Conservation (phyloP, 768 basidiomycete species). For the Coprinopsis cinerea region DNA sequence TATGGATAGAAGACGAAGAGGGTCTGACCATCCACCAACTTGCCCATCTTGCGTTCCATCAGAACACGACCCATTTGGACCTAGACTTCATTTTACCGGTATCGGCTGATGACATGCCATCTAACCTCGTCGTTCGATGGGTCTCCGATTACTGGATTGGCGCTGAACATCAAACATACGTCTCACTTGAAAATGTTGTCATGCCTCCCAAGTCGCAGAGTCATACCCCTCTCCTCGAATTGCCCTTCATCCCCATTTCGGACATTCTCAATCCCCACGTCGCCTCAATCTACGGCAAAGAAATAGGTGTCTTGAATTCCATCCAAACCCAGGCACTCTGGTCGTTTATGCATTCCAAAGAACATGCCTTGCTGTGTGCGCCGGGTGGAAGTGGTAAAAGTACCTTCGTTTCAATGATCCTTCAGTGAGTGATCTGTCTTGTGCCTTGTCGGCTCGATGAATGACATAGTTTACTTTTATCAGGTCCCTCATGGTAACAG, state of each 20-base stretch:
- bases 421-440: conserved; percentile 51
- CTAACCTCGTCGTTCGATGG: conserved; percentile 67
- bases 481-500: conserved; percentile 51
- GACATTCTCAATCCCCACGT: conserved; percentile 43
- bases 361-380: conserved; percentile 68
- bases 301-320: conserved; percentile 61
- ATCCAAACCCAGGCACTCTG: conserved; percentile 91
- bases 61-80: conserved; percentile 51
- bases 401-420: conserved; percentile 57
- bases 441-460: neutral
- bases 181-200: conserved; percentile 60
- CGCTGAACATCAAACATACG: conserved; percentile 66
- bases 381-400: conserved; percentile 84
- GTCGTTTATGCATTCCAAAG: conserved; percentile 61
- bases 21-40: conserved; percentile 81
- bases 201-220: conserved; percentile 65
- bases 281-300: conserved; percentile 38
- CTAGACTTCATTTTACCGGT: conserved; percentile 82
- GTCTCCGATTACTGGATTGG: conserved; percentile 93
- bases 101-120: conserved; percentile 47
- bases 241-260: conserved; percentile 67
- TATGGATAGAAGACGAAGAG: conserved; percentile 90
- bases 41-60: conserved; percentile 64
- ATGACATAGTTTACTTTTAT: conserved; percentile 10
- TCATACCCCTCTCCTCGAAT: conserved; percentile 59